Percentiles rank a stretch among this genome's conserved stretches.
phyloP scores from a whole-genome alignment of 2,329 filamentous ascomycete species.

The Pseudogymnoascus destructans region DNA sequence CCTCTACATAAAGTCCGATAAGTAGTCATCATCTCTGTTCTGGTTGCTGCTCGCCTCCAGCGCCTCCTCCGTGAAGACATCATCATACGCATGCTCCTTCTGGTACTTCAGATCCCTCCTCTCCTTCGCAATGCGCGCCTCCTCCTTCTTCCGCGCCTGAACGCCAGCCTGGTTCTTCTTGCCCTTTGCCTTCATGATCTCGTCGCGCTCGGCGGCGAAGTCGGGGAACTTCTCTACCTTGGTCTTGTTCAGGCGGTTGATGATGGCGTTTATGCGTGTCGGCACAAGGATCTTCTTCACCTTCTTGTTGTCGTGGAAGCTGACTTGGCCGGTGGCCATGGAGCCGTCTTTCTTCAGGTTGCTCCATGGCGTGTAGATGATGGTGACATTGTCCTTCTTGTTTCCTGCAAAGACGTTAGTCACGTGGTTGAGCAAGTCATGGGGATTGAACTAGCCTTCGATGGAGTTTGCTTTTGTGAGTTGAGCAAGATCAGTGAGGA shows the following conservation, averaged over 20 bases:
- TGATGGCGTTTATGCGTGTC: constrained; percentile 72
- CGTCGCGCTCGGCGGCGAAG: constrained; percentile 68
- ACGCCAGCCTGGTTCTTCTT: constrained; percentile 53
- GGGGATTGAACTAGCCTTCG: constrained; percentile 47
- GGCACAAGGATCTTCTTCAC: constrained; percentile 73
- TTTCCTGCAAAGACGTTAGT: constrained; percentile 48
- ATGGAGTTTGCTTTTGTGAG: constrained; percentile 98
- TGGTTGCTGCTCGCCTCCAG: constrained; percentile 72
- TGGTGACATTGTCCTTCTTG: constrained; percentile 93
- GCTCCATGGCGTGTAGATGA: constrained; percentile 97
- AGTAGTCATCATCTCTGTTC: constrained; percentile 61
- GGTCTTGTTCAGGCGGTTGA: constrained; percentile 98
- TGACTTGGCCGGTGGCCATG: constrained; percentile 91
- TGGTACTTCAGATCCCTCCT: constrained; percentile 83
- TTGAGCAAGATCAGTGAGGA: constrained; percentile 84
- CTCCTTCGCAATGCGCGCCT: constrained; percentile 60
- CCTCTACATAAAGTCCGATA: constrained; percentile 83
- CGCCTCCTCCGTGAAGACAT: constrained; percentile 73
- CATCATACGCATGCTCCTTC: constrained; percentile 96
- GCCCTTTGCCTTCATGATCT: constrained; percentile 56
- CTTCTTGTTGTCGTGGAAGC: constrained; percentile 79
- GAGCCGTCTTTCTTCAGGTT: constrained; percentile 91
- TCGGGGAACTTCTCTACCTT: constrained; percentile 80
- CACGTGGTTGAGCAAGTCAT: constrained; percentile 6
- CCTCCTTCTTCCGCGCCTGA: constrained; percentile 61